Percentiles rank a stretch among this genome's conserved stretches.
phyloP scores from a whole-genome alignment of 108 stramenopile genomes.

The Stephanodiscus triporus region DNA sequence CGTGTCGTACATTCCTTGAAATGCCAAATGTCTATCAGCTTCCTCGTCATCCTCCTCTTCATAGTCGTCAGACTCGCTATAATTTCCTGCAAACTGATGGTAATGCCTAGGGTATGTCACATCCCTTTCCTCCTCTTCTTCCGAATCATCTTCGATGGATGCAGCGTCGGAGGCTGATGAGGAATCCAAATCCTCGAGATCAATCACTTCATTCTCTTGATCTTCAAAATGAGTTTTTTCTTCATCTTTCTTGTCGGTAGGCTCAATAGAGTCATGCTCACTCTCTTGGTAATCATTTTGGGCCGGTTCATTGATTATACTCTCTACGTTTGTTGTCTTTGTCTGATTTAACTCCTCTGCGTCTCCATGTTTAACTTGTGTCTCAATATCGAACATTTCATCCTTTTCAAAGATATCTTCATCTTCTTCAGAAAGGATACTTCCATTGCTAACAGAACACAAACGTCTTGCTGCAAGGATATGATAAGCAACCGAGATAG shows the following conservation, averaged over 20 bases:
- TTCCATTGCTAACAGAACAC: neutral
- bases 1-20: conserved; percentile 32
- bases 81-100: conserved; percentile 34
- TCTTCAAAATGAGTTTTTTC: neutral
- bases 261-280: neutral
- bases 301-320: neutral
- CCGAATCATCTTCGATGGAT: conserved; percentile 4
- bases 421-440: neutral
- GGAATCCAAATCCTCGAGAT: conserved; percentile 9
- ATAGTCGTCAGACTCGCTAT: conserved; percentile 48
- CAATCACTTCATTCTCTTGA: conserved; percentile 16
- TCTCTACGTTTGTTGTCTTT: neutral
- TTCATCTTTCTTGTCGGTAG: neutral
- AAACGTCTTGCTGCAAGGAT: conserved; percentile 19
- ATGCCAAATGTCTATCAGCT: conserved; percentile 35
- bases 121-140: conserved; percentile 8
- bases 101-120: conserved; percentile 24
- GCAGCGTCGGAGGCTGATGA: neutral
- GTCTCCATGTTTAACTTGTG: conserved; percentile 1
- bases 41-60: conserved; percentile 43
- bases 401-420: conserved; percentile 18
- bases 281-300: neutral
- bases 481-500: conserved; percentile 14
- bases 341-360: conserved; percentile 6
- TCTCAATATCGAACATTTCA: conserved; percentile 5